Evolutionary conservation across 441 rosid genomes (phyloP).

Genomic region (Aleurites moluccanus): DNA sequence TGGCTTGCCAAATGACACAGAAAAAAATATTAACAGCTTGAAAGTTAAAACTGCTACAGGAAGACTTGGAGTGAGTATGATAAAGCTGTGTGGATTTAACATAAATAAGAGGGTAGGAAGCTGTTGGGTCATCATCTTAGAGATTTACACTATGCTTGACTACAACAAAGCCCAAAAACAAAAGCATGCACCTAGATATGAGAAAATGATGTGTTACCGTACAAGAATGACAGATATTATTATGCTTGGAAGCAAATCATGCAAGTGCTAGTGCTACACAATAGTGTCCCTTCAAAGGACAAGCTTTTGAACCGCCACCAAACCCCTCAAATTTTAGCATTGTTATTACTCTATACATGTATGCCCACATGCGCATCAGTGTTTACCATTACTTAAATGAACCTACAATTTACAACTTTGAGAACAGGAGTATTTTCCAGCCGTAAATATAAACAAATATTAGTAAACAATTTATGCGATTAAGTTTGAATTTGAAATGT

Average conservation of each 20-base stretch:
- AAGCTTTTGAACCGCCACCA: background rate
- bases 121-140: background rate
- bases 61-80: background rate
- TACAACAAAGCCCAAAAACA: slow-evolving; percentile 7
- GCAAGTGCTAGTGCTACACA: background rate
- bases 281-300: background rate
- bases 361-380: background rate
- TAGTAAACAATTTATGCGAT: background rate
- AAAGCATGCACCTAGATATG: background rate
- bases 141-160: background rate
- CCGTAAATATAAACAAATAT: background rate
- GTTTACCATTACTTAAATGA: background rate
- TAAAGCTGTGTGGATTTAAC: background rate
- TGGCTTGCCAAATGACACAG: background rate
- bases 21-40: slow-evolving; percentile 2
- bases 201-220: background rate
- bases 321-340: background rate
- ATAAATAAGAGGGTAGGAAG: background rate
- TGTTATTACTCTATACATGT: too few species aligned
- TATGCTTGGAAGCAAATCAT: background rate
- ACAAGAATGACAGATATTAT: background rate
- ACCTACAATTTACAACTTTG: background rate
- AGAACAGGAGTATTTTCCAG: background rate
- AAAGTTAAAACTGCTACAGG: background rate
- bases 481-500: too few species aligned